A percentile compares a stretch with the other conserved stretches of the same genome.
Conservation (phyloP, 2,329 filamentous ascomycete genomes). For the Stromatinia cepivora region DNA sequence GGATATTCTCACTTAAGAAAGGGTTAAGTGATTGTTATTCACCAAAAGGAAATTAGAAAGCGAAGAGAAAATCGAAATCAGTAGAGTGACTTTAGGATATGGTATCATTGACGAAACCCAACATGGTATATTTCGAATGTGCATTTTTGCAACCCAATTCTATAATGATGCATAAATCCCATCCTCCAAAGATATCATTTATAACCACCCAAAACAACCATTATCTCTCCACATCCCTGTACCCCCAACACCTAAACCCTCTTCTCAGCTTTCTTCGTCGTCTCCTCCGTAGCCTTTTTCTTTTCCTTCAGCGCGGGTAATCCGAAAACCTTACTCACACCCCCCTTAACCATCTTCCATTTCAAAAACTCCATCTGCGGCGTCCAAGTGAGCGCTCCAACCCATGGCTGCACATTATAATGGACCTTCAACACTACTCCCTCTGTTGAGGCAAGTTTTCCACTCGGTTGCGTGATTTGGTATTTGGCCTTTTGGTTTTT, state of each 20-base stretch:
- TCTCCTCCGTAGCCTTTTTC: slow-evolving; percentile 21
- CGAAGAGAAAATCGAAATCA: not conserved
- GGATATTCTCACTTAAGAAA: not conserved
- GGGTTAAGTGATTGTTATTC: not conserved
- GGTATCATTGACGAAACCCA: not conserved
- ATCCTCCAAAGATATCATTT: not conserved
- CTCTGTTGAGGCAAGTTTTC: slow-evolving; percentile 70
- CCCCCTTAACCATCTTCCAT: slow-evolving; percentile 67
- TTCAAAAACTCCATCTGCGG: slow-evolving; percentile 51
- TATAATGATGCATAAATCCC: not conserved
- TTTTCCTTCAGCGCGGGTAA: slow-evolving; percentile 61
- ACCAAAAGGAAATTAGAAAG: not conserved
- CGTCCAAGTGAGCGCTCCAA: slow-evolving; percentile 85
- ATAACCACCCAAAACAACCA: not conserved
- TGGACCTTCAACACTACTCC: slow-evolving; percentile 79
- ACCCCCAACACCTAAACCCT: not conserved
- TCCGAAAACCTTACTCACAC: slow-evolving; percentile 62
- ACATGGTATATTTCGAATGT: not conserved
- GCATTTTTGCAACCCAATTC: not conserved
- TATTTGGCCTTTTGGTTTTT: slow-evolving; percentile 92
- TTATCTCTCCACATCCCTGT: not conserved
- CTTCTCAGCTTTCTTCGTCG: not conserved
- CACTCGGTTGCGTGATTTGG: slow-evolving; percentile 87
- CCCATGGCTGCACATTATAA: slow-evolving; percentile 98
- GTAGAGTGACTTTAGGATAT: no score